Percentiles rank a stretch among this genome's conserved stretches.
Conservation (phyloP, 306 rosid genomes). For the Acacia crassicarpa region DNA sequence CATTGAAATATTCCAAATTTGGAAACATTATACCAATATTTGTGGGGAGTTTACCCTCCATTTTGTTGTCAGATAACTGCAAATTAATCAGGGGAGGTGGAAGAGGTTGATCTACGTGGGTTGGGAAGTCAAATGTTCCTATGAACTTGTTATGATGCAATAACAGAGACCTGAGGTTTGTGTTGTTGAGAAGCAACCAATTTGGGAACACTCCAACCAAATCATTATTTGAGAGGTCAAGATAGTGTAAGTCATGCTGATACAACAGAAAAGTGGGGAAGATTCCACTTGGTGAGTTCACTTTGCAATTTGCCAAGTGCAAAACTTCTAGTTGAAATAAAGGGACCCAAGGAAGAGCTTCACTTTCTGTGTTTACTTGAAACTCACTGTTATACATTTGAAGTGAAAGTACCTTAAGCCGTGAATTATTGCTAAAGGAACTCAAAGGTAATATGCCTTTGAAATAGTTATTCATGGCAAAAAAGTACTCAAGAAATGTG, state of each 20-base stretch:
- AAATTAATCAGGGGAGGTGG: background rate
- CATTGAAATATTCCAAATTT: background rate
- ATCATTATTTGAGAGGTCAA: background rate
- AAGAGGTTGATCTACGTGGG: background rate
- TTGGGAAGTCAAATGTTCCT: background rate
- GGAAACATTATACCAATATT: background rate
- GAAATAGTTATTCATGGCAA: background rate
- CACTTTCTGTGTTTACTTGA: background rate
- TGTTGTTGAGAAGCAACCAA: background rate
- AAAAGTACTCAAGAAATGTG: background rate
- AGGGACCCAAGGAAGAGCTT: background rate
- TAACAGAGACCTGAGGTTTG: background rate
- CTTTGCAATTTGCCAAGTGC: background rate
- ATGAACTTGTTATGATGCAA: background rate
- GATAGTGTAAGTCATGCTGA: background rate
- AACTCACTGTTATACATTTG: background rate
- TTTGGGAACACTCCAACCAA: background rate
- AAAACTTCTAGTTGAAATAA: background rate
- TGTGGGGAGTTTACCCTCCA: background rate
- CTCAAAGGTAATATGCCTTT: background rate
- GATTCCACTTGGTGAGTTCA: background rate
- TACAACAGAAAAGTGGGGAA: background rate
- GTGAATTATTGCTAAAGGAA: background rate
- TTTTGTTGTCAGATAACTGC: background rate
- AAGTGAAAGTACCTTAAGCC: background rate